Conservation (phyloP, 1,139 yeast genomes). For the Geotrichum bryndzae region DNA sequence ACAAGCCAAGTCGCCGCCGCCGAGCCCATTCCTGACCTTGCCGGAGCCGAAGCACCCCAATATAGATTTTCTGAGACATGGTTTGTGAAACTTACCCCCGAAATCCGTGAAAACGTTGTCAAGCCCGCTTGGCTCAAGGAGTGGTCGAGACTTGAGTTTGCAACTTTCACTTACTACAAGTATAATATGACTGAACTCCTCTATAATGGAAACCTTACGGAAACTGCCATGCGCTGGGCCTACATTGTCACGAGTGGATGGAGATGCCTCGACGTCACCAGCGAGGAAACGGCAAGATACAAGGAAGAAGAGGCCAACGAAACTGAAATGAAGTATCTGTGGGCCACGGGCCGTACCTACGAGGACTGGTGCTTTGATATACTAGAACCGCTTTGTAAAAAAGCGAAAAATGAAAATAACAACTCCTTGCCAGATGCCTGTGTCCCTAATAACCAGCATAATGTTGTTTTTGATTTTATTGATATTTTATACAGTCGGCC, state of each 20-base stretch:
- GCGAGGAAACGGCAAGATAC: background rate
- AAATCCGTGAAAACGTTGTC: background rate
- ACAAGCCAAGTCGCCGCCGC: too few species aligned
- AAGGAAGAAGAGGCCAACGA: background rate
- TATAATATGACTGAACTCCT: background rate
- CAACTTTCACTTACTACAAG: background rate
- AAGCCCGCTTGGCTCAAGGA: background rate
- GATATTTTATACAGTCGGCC: background rate
- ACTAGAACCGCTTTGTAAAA: background rate
- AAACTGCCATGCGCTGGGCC: background rate
- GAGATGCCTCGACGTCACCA: background rate
- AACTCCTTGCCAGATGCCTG: background rate
- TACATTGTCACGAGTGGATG: background rate
- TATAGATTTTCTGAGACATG: too few species aligned
- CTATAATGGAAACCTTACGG: background rate
- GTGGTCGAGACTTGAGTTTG: background rate
- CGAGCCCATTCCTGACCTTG: too few species aligned
- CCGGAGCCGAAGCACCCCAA: too few species aligned
- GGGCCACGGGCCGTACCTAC: background rate
- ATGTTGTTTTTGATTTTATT: background rate
- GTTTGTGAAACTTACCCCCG: background rate
- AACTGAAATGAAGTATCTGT: background rate
- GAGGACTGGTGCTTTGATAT: background rate
- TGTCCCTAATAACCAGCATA: background rate
- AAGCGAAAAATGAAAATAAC: background rate